Conservation (phyloP, 176 grass and related monocot species). For the Oryza rufipogon region DNA sequence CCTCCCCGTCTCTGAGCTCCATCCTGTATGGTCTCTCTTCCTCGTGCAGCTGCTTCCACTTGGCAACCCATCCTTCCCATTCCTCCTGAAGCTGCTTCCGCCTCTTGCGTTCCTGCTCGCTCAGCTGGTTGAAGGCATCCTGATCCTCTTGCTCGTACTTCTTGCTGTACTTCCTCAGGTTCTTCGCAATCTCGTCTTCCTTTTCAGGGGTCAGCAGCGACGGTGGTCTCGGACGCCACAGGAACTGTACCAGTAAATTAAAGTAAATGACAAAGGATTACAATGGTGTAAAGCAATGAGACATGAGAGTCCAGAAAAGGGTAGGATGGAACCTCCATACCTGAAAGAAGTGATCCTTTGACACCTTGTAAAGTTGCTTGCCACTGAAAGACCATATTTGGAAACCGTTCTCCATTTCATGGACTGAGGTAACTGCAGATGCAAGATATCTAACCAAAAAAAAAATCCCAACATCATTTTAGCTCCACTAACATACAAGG, state of each 20-base stretch:
- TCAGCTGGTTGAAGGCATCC: conserved; percentile 62
- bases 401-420: conserved; percentile 98
- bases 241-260: conserved; percentile 52
- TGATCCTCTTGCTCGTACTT: conserved; percentile 88
- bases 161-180: conserved; percentile 83
- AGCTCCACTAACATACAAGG: not conserved
- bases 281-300: not conserved
- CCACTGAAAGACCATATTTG: conserved; percentile 87
- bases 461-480: not conserved
- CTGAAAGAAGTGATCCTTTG: conserved; percentile 98
- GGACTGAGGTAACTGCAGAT: conserved; percentile 81
- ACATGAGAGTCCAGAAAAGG: not conserved
- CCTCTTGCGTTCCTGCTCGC: conserved; percentile 76
- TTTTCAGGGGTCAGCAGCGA: conserved; percentile 64
- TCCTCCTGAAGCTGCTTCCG: conserved; percentile 69
- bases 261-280: conserved; percentile 18
- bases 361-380: conserved; percentile 81
- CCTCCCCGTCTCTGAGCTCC: conserved; percentile 72
- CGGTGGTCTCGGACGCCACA: conserved; percentile 74
- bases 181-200: conserved; percentile 71
- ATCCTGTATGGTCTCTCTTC: conserved; percentile 59
- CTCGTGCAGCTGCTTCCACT: conserved; percentile 76
- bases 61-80: conserved; percentile 76
- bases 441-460: conserved; percentile 64
- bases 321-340: conserved; percentile 19